Percentiles rank a stretch among this genome's conserved stretches.
Conservation (phyloP, 106 monocot genomes). For the Phalaenopsis equestris region DNA sequence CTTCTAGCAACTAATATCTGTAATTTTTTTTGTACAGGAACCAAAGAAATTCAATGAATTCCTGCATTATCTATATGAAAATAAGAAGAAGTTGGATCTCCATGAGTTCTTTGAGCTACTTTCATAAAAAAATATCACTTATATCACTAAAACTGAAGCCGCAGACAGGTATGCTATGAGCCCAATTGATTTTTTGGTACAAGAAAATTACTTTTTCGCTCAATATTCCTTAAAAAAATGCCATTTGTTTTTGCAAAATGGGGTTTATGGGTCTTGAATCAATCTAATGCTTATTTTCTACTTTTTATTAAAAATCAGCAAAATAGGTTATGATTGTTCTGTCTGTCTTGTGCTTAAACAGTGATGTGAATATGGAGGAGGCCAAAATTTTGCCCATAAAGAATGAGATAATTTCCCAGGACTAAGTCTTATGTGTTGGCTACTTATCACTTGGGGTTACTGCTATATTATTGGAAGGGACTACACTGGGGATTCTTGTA, state of each 20-base stretch:
- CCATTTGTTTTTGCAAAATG: background rate
- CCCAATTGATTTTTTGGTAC: background rate
- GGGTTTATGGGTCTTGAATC: background rate
- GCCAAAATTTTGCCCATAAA: constrained; percentile 47
- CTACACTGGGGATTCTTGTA: background rate
- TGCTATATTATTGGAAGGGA: background rate
- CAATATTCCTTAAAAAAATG: no score
- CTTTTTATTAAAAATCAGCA: background rate
- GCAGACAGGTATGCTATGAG: constrained; percentile 52
- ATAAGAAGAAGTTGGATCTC: constrained; percentile 49
- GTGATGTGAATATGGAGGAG: constrained; percentile 71
- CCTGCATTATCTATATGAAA: constrained; percentile 37
- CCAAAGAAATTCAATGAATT: constrained; percentile 71
- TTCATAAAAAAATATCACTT: constrained; percentile 46
- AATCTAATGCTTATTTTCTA: background rate
- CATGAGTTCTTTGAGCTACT: constrained; percentile 49
- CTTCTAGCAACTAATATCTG: background rate
- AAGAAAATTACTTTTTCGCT: no score
- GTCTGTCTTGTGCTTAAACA: constrained; percentile 15
- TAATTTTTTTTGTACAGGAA: constrained; percentile 30
- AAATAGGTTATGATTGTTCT: background rate
- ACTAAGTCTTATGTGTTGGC: background rate
- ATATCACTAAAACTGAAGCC: constrained; percentile 79
- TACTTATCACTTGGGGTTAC: background rate
- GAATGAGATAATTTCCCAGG: constrained; percentile 37